These are phyloP conservation scores for Leptographium flavum DNA, from an alignment of 2,329 filamentous ascomycete species.

Conservation along the genomic window DNA sequence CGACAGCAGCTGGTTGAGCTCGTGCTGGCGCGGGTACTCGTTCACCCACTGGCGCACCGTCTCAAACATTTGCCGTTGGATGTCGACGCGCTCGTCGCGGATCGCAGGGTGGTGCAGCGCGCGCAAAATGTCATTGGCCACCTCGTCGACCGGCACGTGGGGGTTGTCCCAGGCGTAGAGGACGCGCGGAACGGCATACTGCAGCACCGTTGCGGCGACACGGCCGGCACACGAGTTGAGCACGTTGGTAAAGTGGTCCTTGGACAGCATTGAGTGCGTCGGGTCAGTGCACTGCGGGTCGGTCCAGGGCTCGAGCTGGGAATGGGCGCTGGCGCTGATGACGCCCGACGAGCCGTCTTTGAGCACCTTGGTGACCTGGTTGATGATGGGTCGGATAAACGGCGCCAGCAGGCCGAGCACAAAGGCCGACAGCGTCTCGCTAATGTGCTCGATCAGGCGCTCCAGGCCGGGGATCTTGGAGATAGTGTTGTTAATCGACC, in stretches of 20 bases:
- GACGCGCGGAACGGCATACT: constrained; percentile 69
- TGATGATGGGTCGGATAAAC: constrained; percentile 85
- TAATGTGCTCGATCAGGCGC: constrained; percentile 81
- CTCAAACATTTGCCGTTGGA: constrained; percentile 79
- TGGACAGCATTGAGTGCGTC: constrained; percentile 70
- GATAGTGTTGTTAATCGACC: constrained; percentile 69
- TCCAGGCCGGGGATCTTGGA: constrained; percentile 87
- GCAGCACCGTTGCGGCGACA: constrained; percentile 59
- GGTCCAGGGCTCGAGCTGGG: constrained; percentile 69
- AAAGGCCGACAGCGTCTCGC: constrained; percentile 83
- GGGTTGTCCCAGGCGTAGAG: constrained; percentile 90
- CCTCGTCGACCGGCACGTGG: constrained; percentile 66
- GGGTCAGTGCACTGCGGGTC: constrained; percentile 62
- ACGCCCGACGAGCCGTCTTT: constrained; percentile 71
- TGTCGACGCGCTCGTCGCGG: constrained; percentile 59
- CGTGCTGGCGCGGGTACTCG: constrained; percentile 48
- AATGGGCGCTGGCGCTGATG: constrained; percentile 53
- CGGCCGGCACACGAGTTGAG: constrained; percentile 65
- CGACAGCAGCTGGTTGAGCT: constrained; percentile 61
- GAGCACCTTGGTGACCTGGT: constrained; percentile 66
- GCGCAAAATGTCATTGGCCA: constrained; percentile 64
- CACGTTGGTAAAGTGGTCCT: constrained; percentile 72
- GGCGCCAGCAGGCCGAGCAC: constrained; percentile 82
- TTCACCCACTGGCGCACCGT: constrained; percentile 73
- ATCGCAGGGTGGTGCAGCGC: constrained; percentile 86